Evolutionary conservation across 2,329 filamentous ascomycete species (phyloP).

Genomic region (Microcyclosporella mali): DNA sequence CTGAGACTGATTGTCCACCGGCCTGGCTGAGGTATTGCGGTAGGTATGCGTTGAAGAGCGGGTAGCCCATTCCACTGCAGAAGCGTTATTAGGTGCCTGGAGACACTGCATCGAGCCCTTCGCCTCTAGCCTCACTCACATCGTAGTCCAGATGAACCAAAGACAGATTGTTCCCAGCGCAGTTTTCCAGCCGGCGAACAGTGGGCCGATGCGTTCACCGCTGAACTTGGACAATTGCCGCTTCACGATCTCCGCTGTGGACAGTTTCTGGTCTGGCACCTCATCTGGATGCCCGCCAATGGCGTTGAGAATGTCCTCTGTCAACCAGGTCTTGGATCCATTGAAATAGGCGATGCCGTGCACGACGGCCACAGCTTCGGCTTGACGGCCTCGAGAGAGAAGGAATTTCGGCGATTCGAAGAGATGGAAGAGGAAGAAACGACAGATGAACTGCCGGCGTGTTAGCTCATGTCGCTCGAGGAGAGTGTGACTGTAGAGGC

Average conservation of each 20-base stretch:
- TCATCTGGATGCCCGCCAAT: slow-evolving; percentile 51
- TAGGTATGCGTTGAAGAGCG: slow-evolving; percentile 85
- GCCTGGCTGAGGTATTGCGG: slow-evolving; percentile 68
- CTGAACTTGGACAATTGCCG: slow-evolving; percentile 62
- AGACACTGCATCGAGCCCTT: no score
- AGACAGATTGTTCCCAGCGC: slow-evolving; percentile 48
- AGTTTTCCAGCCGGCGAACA: slow-evolving; percentile 49
- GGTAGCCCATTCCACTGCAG: slow-evolving; percentile 66
- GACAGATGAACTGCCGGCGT: slow-evolving; percentile 52
- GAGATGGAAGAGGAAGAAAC: slow-evolving; percentile 74
- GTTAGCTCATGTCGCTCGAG: no score
- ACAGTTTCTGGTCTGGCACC: slow-evolving; percentile 37
- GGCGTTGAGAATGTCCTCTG: slow-evolving; percentile 58
- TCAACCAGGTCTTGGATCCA: slow-evolving; percentile 64
- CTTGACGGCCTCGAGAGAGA: slow-evolving; percentile 66
- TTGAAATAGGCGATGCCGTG: slow-evolving; percentile 17
- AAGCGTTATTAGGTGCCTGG: background rate
- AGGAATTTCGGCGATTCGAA: slow-evolving; percentile 84
- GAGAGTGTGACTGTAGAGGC: no score
- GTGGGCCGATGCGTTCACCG: slow-evolving; percentile 56
- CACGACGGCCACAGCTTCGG: slow-evolving; percentile 68
- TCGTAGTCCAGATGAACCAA: slow-evolving; percentile 76
- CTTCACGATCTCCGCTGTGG: slow-evolving; percentile 47
- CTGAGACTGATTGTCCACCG: slow-evolving; percentile 36
- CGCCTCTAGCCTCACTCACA: slow-evolving; percentile 56